Evolutionary conservation across 2,329 filamentous ascomycete genomes (phyloP), one percentile per base, ranked within the genome.

Genomic region (Penicillium expansum): DNA sequence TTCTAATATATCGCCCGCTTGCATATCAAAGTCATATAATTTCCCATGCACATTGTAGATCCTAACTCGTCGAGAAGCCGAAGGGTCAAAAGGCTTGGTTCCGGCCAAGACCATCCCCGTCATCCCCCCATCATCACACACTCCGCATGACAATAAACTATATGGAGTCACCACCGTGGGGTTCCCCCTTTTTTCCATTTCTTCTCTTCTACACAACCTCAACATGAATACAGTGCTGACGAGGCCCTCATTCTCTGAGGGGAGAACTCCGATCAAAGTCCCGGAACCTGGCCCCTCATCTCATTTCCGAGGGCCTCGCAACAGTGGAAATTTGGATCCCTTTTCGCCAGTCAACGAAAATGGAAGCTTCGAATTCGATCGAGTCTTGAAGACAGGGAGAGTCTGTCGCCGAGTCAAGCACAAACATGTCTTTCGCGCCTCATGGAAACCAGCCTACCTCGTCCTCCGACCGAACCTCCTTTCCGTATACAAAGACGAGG

Each of bases 301-400:
- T n/a, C 58, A 64, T 54, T 59, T 66, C 33, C 65, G 62, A 30
- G 67, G 66, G 35, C 62, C 63, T 30, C 55, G 59, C 39, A 75
- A 76, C 56, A 77, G 67, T 54, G 76, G 76, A 54, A 79, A 78
- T 27, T 71, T 88, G 42, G 86, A 89, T 62, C 81, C 86, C 16
- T 86, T 91, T 69, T 94, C 91, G 30, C 91, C 92, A 5, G 91
- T 97, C 62, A 96, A 93, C 71, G 88, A 96, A 74, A 92, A 96
- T 74, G 94, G 94, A 61, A 94, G 91, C 74, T 99, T 96, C 73
- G 92, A 94, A 69, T 96, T 95, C 69, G 94, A 99, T 74, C 88
- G 92, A 49, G 90, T 97, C 54, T 83, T 97, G 73, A 97, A 96
- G 78, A 86, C 88, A 56, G 92, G 93, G 57, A 89, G 88, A 64